Conservation (phyloP, 2,329 filamentous ascomycete species). For the Orbilia ellipsospora region DNA sequence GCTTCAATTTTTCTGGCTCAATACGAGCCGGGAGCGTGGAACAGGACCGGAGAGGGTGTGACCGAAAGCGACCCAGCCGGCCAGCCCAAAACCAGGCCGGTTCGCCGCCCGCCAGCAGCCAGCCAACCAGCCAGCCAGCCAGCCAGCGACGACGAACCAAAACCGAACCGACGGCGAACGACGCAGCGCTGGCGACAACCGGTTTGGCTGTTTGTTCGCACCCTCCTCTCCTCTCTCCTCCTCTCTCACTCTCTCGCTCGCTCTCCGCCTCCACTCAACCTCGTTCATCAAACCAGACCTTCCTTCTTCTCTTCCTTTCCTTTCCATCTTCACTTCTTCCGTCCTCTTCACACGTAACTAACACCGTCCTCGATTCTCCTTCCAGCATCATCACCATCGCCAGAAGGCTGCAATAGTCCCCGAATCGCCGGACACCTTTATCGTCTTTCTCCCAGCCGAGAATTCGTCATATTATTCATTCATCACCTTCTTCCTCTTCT, state of each 20-base stretch:
- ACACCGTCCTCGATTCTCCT: neutral
- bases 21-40: too few species aligned
- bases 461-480: neutral
- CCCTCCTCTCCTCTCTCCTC: too few species aligned
- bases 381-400: neutral
- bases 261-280: neutral
- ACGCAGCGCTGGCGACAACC: too few species aligned
- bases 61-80: too few species aligned
- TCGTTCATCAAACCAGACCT: neutral
- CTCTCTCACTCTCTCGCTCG: neutral
- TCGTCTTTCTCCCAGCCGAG: neutral
- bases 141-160: too few species aligned
- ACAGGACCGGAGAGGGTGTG: too few species aligned
- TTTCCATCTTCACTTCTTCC: slow-evolving; percentile 1
- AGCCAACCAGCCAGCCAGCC: too few species aligned
- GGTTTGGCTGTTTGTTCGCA: neutral
- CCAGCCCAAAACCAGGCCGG: too few species aligned
- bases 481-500: neutral
- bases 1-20: too few species aligned
- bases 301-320: neutral
- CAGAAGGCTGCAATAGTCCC: neutral
- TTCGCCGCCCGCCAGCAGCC: too few species aligned
- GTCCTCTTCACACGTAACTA: too few species aligned
- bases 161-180: too few species aligned
- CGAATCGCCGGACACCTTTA: slow-evolving; percentile 6